These are phyloP conservation scores for Neurospora terricola DNA, from an alignment of 495 filamentous ascomycete species.

Conservation along the genomic window DNA sequence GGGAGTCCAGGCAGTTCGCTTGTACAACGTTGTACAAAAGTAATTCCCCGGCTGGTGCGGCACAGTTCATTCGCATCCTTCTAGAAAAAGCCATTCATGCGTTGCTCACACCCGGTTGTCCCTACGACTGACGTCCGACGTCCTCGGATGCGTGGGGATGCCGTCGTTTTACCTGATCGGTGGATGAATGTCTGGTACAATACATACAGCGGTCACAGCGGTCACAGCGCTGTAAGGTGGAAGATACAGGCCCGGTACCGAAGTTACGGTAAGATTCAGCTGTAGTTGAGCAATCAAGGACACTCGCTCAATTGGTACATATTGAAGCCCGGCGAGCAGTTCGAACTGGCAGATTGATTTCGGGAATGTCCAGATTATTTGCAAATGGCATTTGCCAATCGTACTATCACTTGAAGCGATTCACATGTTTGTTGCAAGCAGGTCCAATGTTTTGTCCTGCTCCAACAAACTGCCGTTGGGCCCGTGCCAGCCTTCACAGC, in stretches of 20 bases:
- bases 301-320: not conserved
- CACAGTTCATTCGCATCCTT: not conserved
- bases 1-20: not conserved
- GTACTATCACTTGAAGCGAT: not conserved
- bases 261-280: not conserved
- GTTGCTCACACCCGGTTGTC: not conserved
- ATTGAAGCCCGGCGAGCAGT: not conserved
- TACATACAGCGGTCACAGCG: too few species aligned
- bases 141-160: not conserved
- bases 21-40: not conserved
- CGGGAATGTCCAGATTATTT: not conserved
- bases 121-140: not conserved
- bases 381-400: not conserved
- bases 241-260: not conserved
- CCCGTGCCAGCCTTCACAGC: not conserved
- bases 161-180: not conserved
- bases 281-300: not conserved
- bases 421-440: not conserved
- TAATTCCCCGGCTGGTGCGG: not conserved
- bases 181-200: too few species aligned
- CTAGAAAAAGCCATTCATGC: not conserved
- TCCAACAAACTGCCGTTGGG: not conserved
- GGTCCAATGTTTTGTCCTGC: not conserved
- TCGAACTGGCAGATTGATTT: not conserved
- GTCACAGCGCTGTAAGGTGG: not conserved